Evolutionary conservation across 2,329 filamentous ascomycete species (phyloP), one percentile per base, ranked within the genome.

Genomic region (Celoporthe dispersa): DNA sequence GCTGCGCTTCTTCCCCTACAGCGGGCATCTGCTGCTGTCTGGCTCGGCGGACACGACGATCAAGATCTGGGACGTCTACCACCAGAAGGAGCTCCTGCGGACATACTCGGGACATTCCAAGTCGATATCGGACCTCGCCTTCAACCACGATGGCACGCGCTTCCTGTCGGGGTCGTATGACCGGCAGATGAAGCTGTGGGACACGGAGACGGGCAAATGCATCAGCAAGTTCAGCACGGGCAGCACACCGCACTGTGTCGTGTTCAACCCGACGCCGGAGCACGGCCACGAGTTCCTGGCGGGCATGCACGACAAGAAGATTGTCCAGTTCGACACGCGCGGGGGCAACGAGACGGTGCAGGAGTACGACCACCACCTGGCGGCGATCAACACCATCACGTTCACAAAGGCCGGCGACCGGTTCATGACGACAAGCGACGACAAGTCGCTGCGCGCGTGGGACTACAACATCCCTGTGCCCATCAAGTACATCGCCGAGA

Each of bases 261-360:
- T 93, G 75, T 98, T 98, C 86, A 97, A 98, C 81, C 94, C 95
- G 0, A 88, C 90, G 64, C 84, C 87, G 0, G 90, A 92, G 67
- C 89, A 91, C 74, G 88, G 91, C 11, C 92, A 96, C 79, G 95
- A 98, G 80, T 99, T 99, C 81, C 82, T 99, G 68, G 94, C 94
- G 1, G 96, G 96, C 76, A 97, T 98, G 93, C 96, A 93, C 51
- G 95, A 99, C 81, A 99, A 99, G 85, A 98, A 98, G 85, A 99
- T 99, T 75, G 87, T 99, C 57, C 96, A 99, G 78, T 99, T 97
- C 81, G 96, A 99, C 80, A 94, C 91, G 2, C 89, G 97, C 37
- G 90, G 91, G 8, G 82, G 85, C 71, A 89, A 89, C 74, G 90
- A 97, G 76, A 87, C 96, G 70, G 92, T 97, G 16, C 97, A 99